Base-by-base conservation (phyloP, 2,329 filamentous ascomycete species). In the Scytalidium lignicola region DNA sequence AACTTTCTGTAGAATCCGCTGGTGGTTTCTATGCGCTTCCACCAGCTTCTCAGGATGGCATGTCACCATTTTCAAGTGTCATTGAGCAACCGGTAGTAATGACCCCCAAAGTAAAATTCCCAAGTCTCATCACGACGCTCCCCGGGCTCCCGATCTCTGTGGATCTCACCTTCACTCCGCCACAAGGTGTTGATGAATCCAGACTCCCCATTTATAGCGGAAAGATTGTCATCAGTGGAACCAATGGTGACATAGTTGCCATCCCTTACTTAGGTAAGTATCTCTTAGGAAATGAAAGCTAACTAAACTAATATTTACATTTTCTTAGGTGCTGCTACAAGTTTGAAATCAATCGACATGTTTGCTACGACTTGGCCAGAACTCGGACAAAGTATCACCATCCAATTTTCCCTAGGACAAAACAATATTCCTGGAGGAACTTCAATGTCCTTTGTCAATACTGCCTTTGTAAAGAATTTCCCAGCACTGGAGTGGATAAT, bases 131-230 rank as follows among this genome's bases (percentile, higher is more conserved):
- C 41, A 43, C 41, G 19, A n/a, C 18, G 18, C 12, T 22, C 6
- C 41, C 41, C 6, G 41, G 41, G 5, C 10, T 43, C 18, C 22
- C 41, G 15, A n/a, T 18, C 17, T 19, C 6, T 9, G 20, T 22
- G 5, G 22, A 21, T 20, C 13, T 26, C 8, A 21, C 41, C n/a
- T 43, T 43, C 17, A 43, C 20, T 20, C 20, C 41, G 12, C 20
- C 19, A 13, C 20, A 43, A 29, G 42, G 46, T 19, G 28, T 49
- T 21, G 46, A 53, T 41, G 60, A 64, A 20, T 53, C 61, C n/a
- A 70, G 68, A 23, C 62, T 76, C 19, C 71, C 73, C 2, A 68
- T 76, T 20, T 77, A 74, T 59, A 73, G 70, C 8, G 74, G 74
- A 22, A 75, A 73, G 61, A 65, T 76, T 47, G 63, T 69, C 44